phyloP scores from a whole-genome alignment of 495 filamentous ascomycete species.

The Xylaria castorea region DNA sequence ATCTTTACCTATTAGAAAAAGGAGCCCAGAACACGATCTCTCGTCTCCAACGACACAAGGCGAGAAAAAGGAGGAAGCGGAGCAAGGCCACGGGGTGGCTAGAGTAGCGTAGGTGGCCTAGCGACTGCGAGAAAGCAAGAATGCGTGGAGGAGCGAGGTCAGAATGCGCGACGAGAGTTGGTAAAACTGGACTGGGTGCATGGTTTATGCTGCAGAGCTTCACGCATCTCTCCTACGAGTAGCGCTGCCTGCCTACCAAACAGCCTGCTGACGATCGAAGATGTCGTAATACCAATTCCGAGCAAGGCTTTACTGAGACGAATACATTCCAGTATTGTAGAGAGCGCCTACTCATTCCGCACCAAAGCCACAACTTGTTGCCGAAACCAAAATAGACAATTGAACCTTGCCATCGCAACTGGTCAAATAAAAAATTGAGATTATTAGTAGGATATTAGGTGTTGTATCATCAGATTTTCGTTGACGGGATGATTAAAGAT shows the following conservation, averaged over 20 bases:
- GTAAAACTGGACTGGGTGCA: neutral
- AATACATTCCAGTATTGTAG: neutral
- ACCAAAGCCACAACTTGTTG: neutral
- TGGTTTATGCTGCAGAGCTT: neutral
- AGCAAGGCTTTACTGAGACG: neutral
- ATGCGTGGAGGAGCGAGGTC: neutral
- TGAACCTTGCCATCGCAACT: neutral
- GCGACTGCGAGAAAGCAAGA: neutral
- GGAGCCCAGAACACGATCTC: neutral
- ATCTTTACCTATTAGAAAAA: neutral
- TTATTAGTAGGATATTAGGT: neutral
- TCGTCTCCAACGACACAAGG: neutral
- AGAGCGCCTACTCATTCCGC: neutral
- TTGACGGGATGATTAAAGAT: neutral
- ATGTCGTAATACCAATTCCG: neutral
- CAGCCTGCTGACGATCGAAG: neutral
- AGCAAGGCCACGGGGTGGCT: neutral
- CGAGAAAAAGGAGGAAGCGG: conserved; percentile 5
- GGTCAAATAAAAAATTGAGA: neutral
- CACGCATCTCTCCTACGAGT: neutral
- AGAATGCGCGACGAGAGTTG: neutral
- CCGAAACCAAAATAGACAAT: neutral
- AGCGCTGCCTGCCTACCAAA: neutral
- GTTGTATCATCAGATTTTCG: neutral
- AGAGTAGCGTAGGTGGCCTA: neutral